phyloP scores from a whole-genome alignment of 441 rosid genomes.

The Croton setiger region DNA sequence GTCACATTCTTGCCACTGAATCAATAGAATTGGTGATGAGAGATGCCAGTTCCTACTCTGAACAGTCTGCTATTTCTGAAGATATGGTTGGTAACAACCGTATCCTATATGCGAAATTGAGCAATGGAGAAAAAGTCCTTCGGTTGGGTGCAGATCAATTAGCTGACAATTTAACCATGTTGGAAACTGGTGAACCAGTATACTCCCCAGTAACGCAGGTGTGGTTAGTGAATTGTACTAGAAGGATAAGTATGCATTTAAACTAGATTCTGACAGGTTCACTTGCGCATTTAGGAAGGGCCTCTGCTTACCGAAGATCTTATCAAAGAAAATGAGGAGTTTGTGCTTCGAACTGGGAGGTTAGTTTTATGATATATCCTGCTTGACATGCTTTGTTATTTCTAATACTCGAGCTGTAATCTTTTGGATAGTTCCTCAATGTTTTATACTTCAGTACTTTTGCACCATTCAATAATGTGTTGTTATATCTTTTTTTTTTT shows the following conservation, averaged over 20 bases:
- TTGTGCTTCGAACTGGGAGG: constrained; percentile 98
- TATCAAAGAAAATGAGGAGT: constrained; percentile 92
- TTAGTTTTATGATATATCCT: constrained; percentile 25
- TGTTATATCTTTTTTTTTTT: background rate
- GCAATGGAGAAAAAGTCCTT: constrained; percentile 66
- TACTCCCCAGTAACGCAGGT: constrained; percentile 90
- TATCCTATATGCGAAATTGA: constrained; percentile 57
- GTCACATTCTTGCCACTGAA: constrained; percentile 48
- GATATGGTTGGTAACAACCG: constrained; percentile 28
- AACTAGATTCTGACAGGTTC: constrained; percentile 19
- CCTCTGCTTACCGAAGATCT: constrained; percentile 95
- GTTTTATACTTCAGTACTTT: background rate
- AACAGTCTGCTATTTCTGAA: constrained; percentile 36
- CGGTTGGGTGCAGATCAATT: constrained; percentile 63
- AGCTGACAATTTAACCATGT: constrained; percentile 63
- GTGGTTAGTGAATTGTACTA: constrained; percentile 24
- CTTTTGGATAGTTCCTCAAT: background rate
- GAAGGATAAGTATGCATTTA: constrained; percentile 16
- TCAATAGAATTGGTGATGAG: constrained; percentile 65
- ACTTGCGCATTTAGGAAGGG: constrained; percentile 57
- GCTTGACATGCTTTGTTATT: constrained; percentile 2
- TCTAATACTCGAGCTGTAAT: constrained; percentile 6
- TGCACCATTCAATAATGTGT: background rate
- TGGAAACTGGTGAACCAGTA: constrained; percentile 91
- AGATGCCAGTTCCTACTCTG: constrained; percentile 41